Evolutionary conservation across 2,329 filamentous ascomycete genomes (phyloP).

Genomic region (Allantophomopsis cytisporea): DNA sequence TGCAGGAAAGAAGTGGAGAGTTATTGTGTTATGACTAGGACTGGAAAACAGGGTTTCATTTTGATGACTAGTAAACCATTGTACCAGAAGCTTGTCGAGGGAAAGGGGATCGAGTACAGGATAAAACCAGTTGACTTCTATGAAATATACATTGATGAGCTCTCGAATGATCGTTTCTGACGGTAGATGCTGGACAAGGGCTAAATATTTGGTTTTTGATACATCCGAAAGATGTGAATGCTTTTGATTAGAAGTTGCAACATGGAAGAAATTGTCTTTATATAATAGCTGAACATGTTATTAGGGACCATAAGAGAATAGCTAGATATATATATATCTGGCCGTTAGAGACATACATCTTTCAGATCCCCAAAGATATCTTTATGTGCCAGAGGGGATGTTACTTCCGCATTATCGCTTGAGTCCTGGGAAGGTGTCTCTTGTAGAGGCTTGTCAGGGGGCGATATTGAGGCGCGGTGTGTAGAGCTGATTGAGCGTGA

Average conservation of each 20-base stretch:
- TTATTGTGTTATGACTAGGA: no score
- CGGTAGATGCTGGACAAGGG: constrained; percentile 1
- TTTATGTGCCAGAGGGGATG: not conserved
- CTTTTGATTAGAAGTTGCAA: not conserved
- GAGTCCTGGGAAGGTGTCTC: no score
- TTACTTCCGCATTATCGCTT: not conserved
- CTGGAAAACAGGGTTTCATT: no score
- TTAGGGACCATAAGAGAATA: not conserved
- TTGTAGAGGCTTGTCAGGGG: no score
- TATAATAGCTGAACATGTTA: not conserved
- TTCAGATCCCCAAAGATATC: not conserved
- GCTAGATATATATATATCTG: not conserved
- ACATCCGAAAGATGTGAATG: not conserved
- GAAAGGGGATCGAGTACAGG: not conserved
- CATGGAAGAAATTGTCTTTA: not conserved
- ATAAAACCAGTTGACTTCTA: not conserved
- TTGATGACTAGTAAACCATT: not conserved
- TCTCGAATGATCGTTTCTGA: not conserved
- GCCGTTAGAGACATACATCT: not conserved
- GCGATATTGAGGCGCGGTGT: not conserved
- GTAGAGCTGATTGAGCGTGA: not conserved
- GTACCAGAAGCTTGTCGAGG: not conserved
- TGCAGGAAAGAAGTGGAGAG: constrained; percentile 5
- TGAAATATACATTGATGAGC: constrained; percentile 1
- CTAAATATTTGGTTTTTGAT: not conserved